Evolutionary conservation across 352 stramenopile species (phyloP).

Genomic region (Peronospora destructor): DNA sequence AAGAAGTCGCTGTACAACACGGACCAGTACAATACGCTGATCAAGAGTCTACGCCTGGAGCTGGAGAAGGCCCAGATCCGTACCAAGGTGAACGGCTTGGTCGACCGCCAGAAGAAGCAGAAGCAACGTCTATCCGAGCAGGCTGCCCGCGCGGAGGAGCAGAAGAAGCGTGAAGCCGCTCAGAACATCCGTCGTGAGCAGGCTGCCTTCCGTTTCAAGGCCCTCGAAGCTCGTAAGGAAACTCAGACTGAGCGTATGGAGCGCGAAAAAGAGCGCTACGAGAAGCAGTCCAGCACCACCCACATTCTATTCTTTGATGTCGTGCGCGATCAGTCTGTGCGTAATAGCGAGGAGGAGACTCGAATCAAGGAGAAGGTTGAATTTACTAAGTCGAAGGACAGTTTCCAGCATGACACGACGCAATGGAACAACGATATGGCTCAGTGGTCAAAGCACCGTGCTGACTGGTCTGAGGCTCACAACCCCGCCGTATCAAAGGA

Average conservation of each 20-base stretch:
- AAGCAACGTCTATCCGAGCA: conserved; percentile 60
- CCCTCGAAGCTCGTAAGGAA: conserved; percentile 73
- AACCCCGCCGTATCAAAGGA: conserved; percentile 84
- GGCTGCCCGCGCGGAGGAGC: conserved; percentile 46
- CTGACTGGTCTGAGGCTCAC: conserved; percentile 81
- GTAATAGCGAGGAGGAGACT: conserved; percentile 73
- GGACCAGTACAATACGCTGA: conserved; percentile 72
- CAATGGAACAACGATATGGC: conserved; percentile 88
- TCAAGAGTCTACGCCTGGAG: conserved; percentile 73
- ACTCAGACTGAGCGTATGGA: conserved; percentile 70
- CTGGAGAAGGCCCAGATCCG: conserved; percentile 83
- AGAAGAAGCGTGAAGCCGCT: conserved; percentile 61
- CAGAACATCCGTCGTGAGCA: conserved; percentile 75
- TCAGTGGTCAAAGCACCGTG: conserved; percentile 80
- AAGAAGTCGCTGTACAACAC: conserved; percentile 76
- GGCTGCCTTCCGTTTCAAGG: conserved; percentile 65
- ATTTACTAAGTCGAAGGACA: conserved; percentile 85
- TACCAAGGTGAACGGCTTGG: conserved; percentile 64
- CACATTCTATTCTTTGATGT: conserved; percentile 85
- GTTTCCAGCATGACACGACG: conserved; percentile 81
- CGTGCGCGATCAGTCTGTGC: conserved; percentile 58
- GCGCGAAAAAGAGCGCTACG: conserved; percentile 76
- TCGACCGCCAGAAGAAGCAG: conserved; percentile 62
- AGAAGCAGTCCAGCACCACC: conserved; percentile 63
- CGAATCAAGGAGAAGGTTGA: conserved; percentile 84